These are phyloP conservation scores for Chaetomiaceae sp. DNA, from an alignment of 2,329 filamentous ascomycete species.

Conservation along the genomic window DNA sequence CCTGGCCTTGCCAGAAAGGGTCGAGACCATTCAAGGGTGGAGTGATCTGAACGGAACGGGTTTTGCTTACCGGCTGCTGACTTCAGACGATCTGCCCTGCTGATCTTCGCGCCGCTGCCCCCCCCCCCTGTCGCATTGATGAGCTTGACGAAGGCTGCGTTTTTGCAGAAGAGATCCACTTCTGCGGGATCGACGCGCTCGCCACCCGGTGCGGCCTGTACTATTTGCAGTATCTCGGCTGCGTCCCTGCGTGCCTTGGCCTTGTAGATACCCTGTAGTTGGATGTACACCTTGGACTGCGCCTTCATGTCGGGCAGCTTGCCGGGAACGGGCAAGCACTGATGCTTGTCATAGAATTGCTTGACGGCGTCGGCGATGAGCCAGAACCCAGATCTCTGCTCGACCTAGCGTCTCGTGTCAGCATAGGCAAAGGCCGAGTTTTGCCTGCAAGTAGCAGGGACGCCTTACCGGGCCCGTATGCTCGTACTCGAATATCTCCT, in stretches of 20 bases:
- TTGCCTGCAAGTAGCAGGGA: not conserved
- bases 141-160: constrained; percentile 86
- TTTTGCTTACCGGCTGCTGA: constrained; percentile 50
- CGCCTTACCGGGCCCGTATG: constrained; percentile 49
- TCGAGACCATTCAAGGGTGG: constrained; percentile 3
- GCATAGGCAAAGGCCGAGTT: constrained; percentile 2
- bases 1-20: not conserved
- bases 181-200: constrained; percentile 62
- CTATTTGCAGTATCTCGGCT: constrained; percentile 65
- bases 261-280: constrained; percentile 91
- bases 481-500: constrained; percentile 72
- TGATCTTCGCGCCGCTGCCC: constrained; percentile 9
- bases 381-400: constrained; percentile 70
- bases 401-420: constrained; percentile 27
- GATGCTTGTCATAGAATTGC: constrained; percentile 68
- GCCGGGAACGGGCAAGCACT: constrained; percentile 75
- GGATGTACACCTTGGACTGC: constrained; percentile 81
- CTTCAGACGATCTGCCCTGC: constrained; percentile 43
- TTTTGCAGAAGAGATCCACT: constrained; percentile 91
- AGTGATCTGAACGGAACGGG: not conserved
- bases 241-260: constrained; percentile 75
- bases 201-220: constrained; percentile 50
- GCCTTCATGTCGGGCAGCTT: constrained; percentile 97
- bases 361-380: constrained; percentile 76
- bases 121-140: constrained; percentile 53